Evolutionary conservation across 2,329 filamentous ascomycete genomes (phyloP).

Genomic region (Calonectria montana): DNA sequence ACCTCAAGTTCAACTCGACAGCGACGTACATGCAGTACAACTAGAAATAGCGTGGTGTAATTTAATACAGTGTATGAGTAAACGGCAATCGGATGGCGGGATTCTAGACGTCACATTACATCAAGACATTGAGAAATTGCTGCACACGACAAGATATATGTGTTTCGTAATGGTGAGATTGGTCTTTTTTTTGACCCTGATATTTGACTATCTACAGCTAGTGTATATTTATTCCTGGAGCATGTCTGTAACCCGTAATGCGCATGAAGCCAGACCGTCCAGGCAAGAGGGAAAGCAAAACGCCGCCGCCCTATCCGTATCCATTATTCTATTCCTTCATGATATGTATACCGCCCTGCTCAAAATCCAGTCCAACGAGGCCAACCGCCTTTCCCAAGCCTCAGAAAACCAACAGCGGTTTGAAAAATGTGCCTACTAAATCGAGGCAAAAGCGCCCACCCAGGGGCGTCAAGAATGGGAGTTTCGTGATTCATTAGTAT

Average conservation of each 20-base stretch:
- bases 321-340: constrained; percentile 26
- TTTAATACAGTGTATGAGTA: constrained; percentile 51
- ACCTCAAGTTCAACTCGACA: constrained; percentile 99
- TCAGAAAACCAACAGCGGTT: constrained; percentile 1
- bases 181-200: not conserved
- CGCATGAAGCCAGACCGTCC: constrained; percentile 14
- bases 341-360: constrained; percentile 7
- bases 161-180: constrained; percentile 1
- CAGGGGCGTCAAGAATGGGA: constrained; percentile 22
- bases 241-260: constrained; percentile 18
- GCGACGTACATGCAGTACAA: constrained; percentile 99
- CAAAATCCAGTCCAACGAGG: constrained; percentile 1
- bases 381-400: constrained; percentile 3
- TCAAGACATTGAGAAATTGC: constrained; percentile 35
- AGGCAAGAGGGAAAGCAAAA: constrained; percentile 29
- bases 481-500: constrained; percentile 23
- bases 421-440: constrained; percentile 8
- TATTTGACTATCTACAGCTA: constrained; percentile 35
- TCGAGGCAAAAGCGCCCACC: constrained; percentile 5
- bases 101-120: constrained; percentile 40
- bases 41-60: constrained; percentile 61
- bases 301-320: constrained; percentile 29
- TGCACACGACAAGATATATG: constrained; percentile 10
- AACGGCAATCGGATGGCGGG: constrained; percentile 37
- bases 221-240: constrained; percentile 18